Evolutionary conservation across 2,329 filamentous ascomycete species (phyloP), one percentile per base, ranked within the genome.

Genomic region (Hortaea werneckii): DNA sequence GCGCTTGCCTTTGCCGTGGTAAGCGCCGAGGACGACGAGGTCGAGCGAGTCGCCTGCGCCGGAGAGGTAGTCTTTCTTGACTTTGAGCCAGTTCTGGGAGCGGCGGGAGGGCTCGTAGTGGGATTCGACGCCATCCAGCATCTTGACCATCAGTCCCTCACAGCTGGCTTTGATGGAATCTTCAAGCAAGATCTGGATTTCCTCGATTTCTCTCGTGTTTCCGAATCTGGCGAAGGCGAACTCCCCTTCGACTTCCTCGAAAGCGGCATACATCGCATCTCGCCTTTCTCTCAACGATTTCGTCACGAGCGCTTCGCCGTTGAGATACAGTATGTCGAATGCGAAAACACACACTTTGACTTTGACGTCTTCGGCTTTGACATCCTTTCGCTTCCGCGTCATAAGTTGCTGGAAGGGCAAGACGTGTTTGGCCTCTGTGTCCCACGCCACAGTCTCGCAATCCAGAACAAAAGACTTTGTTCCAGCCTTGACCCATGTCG

Each of bases 91-190:
- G 62, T 98, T 98, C 49, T 92, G 85, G 67, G 87, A 94, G 53
- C 92, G 83, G 65, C 94, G 95, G 59, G 87, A 94, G 13, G 92
- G 92, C 67, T 96, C 90, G 63, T 98, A 98, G 57, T 86, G 87
- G 56, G 87, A 94, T 66, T 95, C 90, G 5, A 78, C 73, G 0
- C 90, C 92, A 63, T 96, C 90, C 48, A 98, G 70, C 92, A 98
- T 98, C 73, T 98, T 98, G 10, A 98, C 92, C 92, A 98, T 98
- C 44, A 98, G 73, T 8, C 92, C 92, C 71, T 98, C 92, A 61
- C 92, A 98, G 0, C 87, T 94, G 2, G 89, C 87, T 66, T 95
- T 95, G 53, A 98, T 85, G 58, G 86, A 92, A 48, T 96, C 90
- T 59, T 98, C 92, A 2, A 98, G 75, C 58, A 98, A 85, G 1